Conservation (phyloP, 148 eudicot genomes). For the Persicaria maculosa region DNA sequence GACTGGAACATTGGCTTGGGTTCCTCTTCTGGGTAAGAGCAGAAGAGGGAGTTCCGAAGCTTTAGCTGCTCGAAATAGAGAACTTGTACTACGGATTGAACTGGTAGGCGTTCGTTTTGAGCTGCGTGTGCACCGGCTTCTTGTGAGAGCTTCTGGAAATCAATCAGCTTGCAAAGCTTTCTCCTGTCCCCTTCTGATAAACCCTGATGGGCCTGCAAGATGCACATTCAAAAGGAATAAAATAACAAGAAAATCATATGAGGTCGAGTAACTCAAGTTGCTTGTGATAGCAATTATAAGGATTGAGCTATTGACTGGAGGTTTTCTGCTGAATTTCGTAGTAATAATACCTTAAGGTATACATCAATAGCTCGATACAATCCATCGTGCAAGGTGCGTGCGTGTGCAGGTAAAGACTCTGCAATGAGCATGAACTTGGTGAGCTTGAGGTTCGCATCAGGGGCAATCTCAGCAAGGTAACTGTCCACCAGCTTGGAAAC, state of each 20-base stretch:
- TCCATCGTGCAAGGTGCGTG: constrained; percentile 73
- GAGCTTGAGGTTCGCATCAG: constrained; percentile 87
- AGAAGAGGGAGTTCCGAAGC: constrained; percentile 32
- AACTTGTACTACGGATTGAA: constrained; percentile 95
- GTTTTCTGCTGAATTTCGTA: too few relatives aligned
- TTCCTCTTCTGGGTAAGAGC: constrained; percentile 26
- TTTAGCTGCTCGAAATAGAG: constrained; percentile 87
- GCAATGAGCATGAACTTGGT: constrained; percentile 66
- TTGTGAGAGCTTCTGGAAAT: constrained; percentile 84
- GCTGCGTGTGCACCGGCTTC: constrained; percentile 97
- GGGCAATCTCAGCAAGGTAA: constrained; percentile 89
- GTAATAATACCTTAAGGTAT: constrained; percentile 60
- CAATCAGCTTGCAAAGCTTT: constrained; percentile 71
- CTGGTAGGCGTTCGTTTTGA: constrained; percentile 89
- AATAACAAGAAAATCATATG: neutral
- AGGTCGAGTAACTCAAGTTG: neutral
- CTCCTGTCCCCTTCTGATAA: constrained; percentile 65
- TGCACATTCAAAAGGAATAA: neutral
- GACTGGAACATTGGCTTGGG: constrained; percentile 37
- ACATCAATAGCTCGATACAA: constrained; percentile 83
- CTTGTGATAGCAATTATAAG: neutral
- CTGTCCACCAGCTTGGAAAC: constrained; percentile 79
- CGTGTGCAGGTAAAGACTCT: constrained; percentile 73
- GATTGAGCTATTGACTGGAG: too few relatives aligned
- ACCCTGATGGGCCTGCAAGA: constrained; percentile 72